Evolutionary conservation across 2,329 filamentous ascomycete genomes (phyloP), one percentile per base, ranked within the genome.

Genomic region (Xylaria sp.): DNA sequence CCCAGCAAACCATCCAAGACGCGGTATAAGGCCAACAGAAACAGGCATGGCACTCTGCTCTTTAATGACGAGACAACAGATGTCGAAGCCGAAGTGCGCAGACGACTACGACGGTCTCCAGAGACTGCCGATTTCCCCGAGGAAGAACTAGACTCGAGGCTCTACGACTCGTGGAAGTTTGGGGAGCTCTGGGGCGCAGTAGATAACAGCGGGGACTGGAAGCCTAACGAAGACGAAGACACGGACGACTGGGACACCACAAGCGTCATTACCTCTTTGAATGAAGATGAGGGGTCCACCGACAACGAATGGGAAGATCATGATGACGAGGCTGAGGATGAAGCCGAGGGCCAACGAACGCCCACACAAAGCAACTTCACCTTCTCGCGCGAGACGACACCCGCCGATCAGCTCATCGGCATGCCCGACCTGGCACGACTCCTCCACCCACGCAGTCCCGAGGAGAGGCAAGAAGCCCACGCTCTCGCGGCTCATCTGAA

Each of bases 171-270:
- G 88, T 98, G 93, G 92, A 89, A 92, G 61, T 84, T 86, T 63
- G 93, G 93, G 23, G 93, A 93, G 7, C 92, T 92, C 82, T 97
- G 93, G 90, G 94, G 95, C 1, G 90, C 90, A 17, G 85, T 90
- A 38, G 95, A 98, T 77, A 85, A 85, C 5, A 97, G 93, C 75
- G 92, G 92, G 33, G 92, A 95, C 70, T 98, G 94, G 78, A 79
- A 84, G 38, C 90, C 90, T 0, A 76, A 79, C 7, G 79, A 83
- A 11, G 77, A 82, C 7, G 79, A 83, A 11, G 77, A 82, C 4
- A 85, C 88, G 3, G 83, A 89, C 11, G 85, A 90, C 53, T 89
- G 91, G 76, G 93, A 97, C 76, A 88, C 87, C 9, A 97, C 93
- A 0, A 97, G 94, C 75, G 85, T 97, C 42, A 81, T 96, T n/a